These are phyloP conservation scores for Nemania serpens DNA, from an alignment of 2,329 filamentous ascomycete species.

Conservation along the genomic window DNA sequence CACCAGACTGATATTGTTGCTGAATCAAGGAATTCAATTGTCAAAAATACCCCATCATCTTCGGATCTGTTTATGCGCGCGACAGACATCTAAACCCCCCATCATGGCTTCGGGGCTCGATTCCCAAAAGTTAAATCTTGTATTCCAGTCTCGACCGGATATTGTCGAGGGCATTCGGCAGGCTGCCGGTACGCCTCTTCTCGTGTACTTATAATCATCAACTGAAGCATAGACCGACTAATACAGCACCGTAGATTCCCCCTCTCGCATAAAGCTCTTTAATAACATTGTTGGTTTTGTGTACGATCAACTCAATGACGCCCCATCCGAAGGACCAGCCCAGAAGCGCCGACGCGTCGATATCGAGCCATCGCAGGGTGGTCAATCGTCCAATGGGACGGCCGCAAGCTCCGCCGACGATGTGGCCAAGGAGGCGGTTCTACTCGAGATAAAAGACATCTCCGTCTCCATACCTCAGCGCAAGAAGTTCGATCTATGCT, in stretches of 20 bases:
- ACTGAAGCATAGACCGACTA: not conserved
- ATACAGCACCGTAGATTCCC: slow-evolving; percentile 50
- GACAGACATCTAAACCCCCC: not conserved
- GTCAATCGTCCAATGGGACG: slow-evolving; percentile 32
- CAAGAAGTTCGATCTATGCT: slow-evolving; percentile 70
- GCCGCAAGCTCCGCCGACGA: slow-evolving; percentile 41
- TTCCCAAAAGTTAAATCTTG: slow-evolving; percentile 52
- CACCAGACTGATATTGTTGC: not conserved
- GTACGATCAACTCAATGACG: slow-evolving; percentile 47
- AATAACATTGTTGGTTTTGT: slow-evolving; percentile 60
- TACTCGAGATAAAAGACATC: slow-evolving; percentile 68
- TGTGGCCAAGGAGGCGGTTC: slow-evolving; percentile 54
- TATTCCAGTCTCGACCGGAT: slow-evolving; percentile 62
- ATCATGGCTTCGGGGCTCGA: slow-evolving; percentile 54
- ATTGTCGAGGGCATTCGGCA: slow-evolving; percentile 58
- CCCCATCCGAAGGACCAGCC: slow-evolving; percentile 47
- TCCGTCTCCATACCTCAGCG: slow-evolving; percentile 69
- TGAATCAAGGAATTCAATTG: not conserved
- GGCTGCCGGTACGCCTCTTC: slow-evolving; percentile 53
- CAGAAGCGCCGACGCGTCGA: slow-evolving; percentile 60
- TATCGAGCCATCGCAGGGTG: slow-evolving; percentile 41
- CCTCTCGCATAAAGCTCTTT: slow-evolving; percentile 56
- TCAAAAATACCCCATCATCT: not conserved
- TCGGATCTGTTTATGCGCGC: slow-evolving; percentile 3
- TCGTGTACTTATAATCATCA: not conserved